These are phyloP conservation scores for Pisolithus tinctorius DNA, from an alignment of 768 basidiomycete genomes.

Conservation along the genomic window DNA sequence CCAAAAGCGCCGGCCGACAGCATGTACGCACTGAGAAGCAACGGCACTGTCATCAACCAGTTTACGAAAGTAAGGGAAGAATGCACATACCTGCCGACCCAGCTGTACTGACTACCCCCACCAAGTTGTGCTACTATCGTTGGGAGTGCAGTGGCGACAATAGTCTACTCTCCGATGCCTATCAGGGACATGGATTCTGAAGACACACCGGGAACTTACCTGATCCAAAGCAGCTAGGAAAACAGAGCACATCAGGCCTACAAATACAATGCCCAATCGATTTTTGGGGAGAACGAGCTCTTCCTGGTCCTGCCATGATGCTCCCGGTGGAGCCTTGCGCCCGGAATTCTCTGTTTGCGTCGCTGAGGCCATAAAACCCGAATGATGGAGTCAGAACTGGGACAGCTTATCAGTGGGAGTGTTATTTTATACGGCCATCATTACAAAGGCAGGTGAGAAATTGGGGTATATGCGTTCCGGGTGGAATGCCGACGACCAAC, in stretches of 20 bases:
- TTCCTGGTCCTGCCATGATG: conserved; percentile 34
- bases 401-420: no score
- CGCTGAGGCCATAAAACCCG: background rate
- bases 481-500: no score
- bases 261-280: conserved; percentile 35
- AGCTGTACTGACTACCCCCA: conserved; percentile 58
- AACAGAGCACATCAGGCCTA: conserved; percentile 34
- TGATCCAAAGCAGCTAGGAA: conserved; percentile 52
- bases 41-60: background rate
- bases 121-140: conserved; percentile 63
- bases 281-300: conserved; percentile 39
- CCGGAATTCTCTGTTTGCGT: background rate
- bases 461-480: no score
- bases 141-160: conserved; percentile 70
- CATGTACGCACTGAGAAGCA: conserved; percentile 58
- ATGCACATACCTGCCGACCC: conserved; percentile 58
- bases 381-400: no score
- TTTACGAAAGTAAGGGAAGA: background rate
- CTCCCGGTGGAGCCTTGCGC: conserved; percentile 18
- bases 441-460: no score
- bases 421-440: no score
- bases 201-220: conserved; percentile 26
- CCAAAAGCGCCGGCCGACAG: conserved; percentile 60
- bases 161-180: conserved; percentile 35
- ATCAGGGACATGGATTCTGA: background rate